These are phyloP conservation scores for Fusarium sp. DNA, from an alignment of 2,329 filamentous ascomycete species.

Conservation along the genomic window DNA sequence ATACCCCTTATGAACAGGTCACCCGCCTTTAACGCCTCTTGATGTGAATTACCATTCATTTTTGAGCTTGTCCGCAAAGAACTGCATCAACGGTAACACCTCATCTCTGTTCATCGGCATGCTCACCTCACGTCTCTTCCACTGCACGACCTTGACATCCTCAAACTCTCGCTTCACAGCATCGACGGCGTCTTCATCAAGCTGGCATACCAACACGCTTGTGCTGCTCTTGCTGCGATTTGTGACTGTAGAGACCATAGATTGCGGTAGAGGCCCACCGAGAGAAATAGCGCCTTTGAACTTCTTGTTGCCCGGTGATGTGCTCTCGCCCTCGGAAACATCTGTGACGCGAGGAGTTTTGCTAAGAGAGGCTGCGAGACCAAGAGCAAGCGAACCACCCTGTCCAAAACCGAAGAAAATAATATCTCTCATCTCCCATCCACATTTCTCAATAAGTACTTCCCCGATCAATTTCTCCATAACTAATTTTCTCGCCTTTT, in stretches of 20 bases:
- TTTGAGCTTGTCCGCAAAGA: conserved; percentile 73
- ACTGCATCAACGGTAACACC: conserved; percentile 91
- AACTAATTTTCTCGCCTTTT: conserved; percentile 60
- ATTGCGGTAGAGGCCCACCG: conserved; percentile 69
- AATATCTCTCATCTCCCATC: conserved; percentile 71
- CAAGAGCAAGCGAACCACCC: conserved; percentile 72
- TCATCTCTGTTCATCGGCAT: conserved; percentile 90
- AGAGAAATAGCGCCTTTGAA: conserved; percentile 73
- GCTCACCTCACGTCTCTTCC: conserved; percentile 76
- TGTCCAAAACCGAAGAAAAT: conserved; percentile 76
- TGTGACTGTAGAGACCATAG: conserved; percentile 62
- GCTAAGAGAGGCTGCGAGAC: conserved; percentile 62
- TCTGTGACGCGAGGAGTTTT: conserved; percentile 53
- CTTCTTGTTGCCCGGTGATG: conserved; percentile 17
- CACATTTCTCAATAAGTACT: conserved; percentile 66
- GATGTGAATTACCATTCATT: conserved; percentile 29
- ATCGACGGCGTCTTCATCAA: conserved; percentile 74
- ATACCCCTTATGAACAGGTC: conserved; percentile 39
- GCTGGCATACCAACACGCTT: conserved; percentile 69
- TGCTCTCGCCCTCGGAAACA: conserved; percentile 39
- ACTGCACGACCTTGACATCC: conserved; percentile 75
- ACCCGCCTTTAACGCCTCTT: not conserved
- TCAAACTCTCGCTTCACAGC: conserved; percentile 74
- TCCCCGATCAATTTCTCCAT: conserved; percentile 64
- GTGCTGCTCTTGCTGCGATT: conserved; percentile 69